Percentiles rank a stretch among this genome's conserved stretches.
Evolutionary conservation across 2,329 filamentous ascomycete species (phyloP).

Genomic region (Penicillium sp.): DNA sequence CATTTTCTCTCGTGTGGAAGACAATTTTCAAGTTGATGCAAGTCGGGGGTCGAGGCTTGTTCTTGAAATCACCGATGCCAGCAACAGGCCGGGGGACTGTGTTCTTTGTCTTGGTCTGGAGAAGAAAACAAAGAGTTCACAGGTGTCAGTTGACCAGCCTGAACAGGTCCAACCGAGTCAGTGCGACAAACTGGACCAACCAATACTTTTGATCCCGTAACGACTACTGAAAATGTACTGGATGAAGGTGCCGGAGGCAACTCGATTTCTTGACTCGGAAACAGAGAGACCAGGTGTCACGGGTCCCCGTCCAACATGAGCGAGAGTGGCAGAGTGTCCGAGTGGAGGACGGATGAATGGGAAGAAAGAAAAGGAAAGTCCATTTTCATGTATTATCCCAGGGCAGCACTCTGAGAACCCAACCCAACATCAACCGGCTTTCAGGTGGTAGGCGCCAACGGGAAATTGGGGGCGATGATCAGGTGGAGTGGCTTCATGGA

Average conservation of each 20-base stretch:
- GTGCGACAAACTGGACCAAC: background rate
- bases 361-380: too few relatives aligned
- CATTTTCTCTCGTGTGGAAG: constrained; percentile 38
- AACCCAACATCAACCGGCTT: constrained; percentile 9
- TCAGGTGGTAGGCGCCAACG: constrained; percentile 7
- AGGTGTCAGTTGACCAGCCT: background rate
- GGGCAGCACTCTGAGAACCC: background rate
- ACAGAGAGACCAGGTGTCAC: background rate
- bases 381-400: too few relatives aligned
- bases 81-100: background rate
- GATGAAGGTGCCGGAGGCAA: background rate
- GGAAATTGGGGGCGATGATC: constrained; percentile 19
- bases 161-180: background rate
- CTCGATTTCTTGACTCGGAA: too few relatives aligned
- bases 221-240: background rate
- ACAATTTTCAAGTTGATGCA: background rate
- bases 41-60: background rate
- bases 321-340: background rate
- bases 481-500: constrained; percentile 14
- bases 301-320: background rate
- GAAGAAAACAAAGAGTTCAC: background rate
- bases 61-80: background rate
- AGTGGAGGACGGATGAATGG: too few relatives aligned
- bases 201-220: too few relatives aligned
- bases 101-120: background rate